Base-by-base conservation (phyloP, 257 asterid species). In the Pogostemon cablin region DNA sequence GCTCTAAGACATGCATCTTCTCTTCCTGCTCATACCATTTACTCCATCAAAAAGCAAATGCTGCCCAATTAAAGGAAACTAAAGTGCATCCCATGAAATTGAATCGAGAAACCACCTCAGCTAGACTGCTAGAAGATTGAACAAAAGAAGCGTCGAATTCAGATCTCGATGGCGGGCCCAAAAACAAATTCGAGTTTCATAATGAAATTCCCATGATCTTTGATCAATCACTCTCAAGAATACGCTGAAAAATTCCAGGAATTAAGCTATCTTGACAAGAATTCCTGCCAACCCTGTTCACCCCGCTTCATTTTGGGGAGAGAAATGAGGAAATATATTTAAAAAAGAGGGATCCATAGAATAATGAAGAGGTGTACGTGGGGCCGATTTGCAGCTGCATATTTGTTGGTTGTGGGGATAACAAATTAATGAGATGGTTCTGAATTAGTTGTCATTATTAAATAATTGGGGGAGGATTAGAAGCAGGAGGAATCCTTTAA, bases 321-420 rank as follows among this genome's bases (percentile, higher is more conserved):
- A 62, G 44, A 70, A 46, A 70, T 43, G 64, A 57, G 76, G 76
- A 78, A 71, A 50, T 39, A 56, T 71, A 39, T 35, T 35, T 1
- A 6, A 17, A 54, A 54, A 54, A 25, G 58, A 75, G 48, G 71
- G 72, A 67, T 64, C 79, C 69, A 38, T 8, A 65, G 63, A 57
- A 15, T 34, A 67, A 43, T 46, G 62, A 43, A 48, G 32, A 49
- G 66, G 75, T 73, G 80, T 80, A 76, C 73, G 88, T 79, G 90
- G 96, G 92, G 40, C 83, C 90, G 71, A 57, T 66, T 62, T 72
- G 34, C 68, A 73, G 88, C 80, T 83, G 88, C 85, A 86, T 68
- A 77, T 89, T 85, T 84, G 96, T 81, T 79, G 86, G 72, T 55
- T 75, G 72, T 79, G 84, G 86, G 74, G 81, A 59, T 72, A 79